These are phyloP conservation scores for Rubia yunnanensis DNA, from an alignment of 257 asterid species.

Conservation along the genomic window DNA sequence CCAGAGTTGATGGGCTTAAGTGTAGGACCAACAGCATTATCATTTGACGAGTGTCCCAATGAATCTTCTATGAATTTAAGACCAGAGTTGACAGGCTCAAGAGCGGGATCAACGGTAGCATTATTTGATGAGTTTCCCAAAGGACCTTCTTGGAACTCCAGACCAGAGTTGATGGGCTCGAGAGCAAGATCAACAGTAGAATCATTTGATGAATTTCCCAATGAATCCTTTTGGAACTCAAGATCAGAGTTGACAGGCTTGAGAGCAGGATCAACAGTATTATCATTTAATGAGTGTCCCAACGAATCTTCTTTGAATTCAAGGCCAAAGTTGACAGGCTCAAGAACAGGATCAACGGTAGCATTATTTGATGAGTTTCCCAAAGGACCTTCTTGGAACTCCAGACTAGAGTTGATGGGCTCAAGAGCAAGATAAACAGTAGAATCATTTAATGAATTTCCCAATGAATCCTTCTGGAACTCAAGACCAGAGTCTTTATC, in stretches of 20 bases:
- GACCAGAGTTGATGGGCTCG: too few relatives aligned
- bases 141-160: too few relatives aligned
- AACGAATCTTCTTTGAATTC: not conserved
- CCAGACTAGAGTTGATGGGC: not conserved
- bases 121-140: too few relatives aligned
- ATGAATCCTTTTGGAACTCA: not conserved
- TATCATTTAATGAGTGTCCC: not conserved
- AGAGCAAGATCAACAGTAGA: too few relatives aligned
- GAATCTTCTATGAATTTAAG: slow-evolving; percentile 19
- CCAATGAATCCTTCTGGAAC: not conserved
- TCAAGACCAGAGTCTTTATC: slow-evolving; percentile 17
- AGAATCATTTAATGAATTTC: not conserved
- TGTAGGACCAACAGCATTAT: slow-evolving; percentile 10
- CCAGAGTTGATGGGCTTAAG: too few relatives aligned
- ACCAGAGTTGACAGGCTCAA: too few relatives aligned
- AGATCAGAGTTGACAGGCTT: not conserved
- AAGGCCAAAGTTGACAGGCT: not conserved
- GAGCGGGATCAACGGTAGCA: too few relatives aligned
- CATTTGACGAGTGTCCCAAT: slow-evolving; percentile 9
- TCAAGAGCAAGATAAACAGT: not conserved
- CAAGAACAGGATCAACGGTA: not conserved
- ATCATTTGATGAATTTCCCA: not conserved
- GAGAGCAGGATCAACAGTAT: not conserved
- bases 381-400: not conserved
- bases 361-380: not conserved